Evolutionary conservation across 2,329 filamentous ascomycete species (phyloP).

Genomic region (Aspergillus novoparasiticus): DNA sequence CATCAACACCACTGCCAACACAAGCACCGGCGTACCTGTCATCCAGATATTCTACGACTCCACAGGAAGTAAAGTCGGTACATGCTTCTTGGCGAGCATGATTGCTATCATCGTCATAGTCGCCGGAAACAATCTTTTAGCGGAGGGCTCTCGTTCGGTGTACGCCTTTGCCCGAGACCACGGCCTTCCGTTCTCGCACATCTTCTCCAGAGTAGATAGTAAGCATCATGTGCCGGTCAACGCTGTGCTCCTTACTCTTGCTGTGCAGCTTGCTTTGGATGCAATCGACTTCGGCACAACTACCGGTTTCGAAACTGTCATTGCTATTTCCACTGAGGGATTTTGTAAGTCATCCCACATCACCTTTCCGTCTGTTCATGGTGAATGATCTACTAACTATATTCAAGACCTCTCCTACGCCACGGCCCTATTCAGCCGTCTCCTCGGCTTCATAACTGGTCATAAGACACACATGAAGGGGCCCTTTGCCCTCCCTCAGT

Average conservation of each 20-base stretch:
- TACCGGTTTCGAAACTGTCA: conserved; percentile 59
- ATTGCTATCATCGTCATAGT: conserved; percentile 54
- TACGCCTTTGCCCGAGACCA: conserved; percentile 54
- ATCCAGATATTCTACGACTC: conserved; percentile 58
- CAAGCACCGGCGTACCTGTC: conserved; percentile 54
- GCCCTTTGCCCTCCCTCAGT: conserved; percentile 45
- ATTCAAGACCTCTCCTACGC: conserved; percentile 57
- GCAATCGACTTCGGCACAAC: conserved; percentile 59
- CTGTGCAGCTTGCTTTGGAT: conserved; percentile 56
- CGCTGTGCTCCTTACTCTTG: conserved; percentile 50
- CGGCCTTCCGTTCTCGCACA: conserved; percentile 55
- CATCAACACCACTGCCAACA: conserved; percentile 49
- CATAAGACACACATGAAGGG: conserved; percentile 41
- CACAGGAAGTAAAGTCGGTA: conserved; percentile 47
- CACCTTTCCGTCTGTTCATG: too few relatives aligned
- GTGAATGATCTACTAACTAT: not conserved
- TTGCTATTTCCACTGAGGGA: conserved; percentile 59
- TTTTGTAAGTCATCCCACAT: conserved; percentile 48
- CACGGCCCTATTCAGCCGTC: conserved; percentile 55
- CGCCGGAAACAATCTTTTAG: conserved; percentile 50
- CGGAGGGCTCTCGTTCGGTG: conserved; percentile 50
- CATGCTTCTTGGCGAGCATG: conserved; percentile 50
- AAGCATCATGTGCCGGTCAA: conserved; percentile 53
- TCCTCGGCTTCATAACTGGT: conserved; percentile 50
- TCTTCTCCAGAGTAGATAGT: conserved; percentile 50